These are phyloP conservation scores for Chalaropsis ovoidea DNA, from an alignment of 2,329 filamentous ascomycete species.

Conservation along the genomic window DNA sequence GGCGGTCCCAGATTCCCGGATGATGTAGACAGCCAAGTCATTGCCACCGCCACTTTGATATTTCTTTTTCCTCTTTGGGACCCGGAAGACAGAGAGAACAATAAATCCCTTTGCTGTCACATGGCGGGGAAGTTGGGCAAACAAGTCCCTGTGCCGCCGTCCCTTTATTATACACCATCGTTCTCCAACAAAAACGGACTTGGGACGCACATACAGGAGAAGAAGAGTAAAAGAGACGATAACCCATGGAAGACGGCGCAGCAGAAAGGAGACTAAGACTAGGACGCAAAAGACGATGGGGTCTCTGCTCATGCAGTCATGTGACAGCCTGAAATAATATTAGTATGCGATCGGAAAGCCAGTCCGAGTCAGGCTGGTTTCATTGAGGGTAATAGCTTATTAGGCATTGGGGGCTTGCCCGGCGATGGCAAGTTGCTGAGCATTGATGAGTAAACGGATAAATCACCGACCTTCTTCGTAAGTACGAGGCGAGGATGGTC, in stretches of 20 bases:
- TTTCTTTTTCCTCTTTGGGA: not conserved
- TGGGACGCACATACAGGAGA: too few species aligned
- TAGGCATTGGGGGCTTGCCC: not conserved
- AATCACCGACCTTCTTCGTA: constrained; percentile 9
- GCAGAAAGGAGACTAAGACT: not conserved
- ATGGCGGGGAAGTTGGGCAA: constrained; percentile 4
- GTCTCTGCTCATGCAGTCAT: not conserved
- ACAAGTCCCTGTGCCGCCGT: not conserved
- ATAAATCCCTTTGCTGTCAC: not conserved
- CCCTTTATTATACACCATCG: not conserved
- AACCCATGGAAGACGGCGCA: not conserved
- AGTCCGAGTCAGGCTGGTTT: not conserved
- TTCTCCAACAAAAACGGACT: not conserved
- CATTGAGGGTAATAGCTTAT: not conserved
- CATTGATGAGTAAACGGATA: constrained; percentile 6
- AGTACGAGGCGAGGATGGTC: constrained; percentile 2
- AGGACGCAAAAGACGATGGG: not conserved
- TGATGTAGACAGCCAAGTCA: not conserved
- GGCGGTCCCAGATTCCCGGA: not conserved
- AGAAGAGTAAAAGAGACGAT: not conserved
- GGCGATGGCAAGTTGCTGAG: not conserved
- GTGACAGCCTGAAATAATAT: not conserved
- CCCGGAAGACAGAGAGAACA: not conserved
- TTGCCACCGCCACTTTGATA: not conserved
- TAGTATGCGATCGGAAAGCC: not conserved